Base-by-base conservation (phyloP, 306 rosid species). In the Vigna angularis region DNA sequence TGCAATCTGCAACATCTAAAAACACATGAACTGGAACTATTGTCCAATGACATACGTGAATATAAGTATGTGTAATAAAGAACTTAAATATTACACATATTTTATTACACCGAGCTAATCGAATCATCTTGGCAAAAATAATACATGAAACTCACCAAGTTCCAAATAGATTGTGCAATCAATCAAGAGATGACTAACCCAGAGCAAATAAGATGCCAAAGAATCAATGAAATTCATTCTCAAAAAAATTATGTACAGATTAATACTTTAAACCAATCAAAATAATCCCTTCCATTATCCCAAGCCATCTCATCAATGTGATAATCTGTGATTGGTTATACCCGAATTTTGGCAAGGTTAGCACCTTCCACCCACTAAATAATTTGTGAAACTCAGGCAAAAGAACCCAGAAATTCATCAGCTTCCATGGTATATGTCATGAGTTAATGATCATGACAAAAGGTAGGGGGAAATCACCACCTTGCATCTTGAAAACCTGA, bases 241-340 rank as follows among this genome's bases (percentile, higher is more conserved):
- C 2, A 69, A 56, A 53, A 66, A 53, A 69, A 22, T 7, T 81
- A 66, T 68, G 81, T 75, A 79, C 88, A 75, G 70, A 86, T 70
- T 82, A 63, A 66, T 16, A 40, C 65, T 38, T 74, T 61, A 55
- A 42, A n/a, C 72, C 83, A 44, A 61, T 36, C 80, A 63, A 82
- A 55, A 78, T 64, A 42, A 58, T 66, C 51, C 79, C 79, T n/a
- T 72, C 69, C 76, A 15, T 52, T 47, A 42, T 38, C 44, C 48
- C 13, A 68, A 68, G 24, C 75, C 67, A 83, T 80, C 66, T 72
- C 62, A 65, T 85, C 71, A 72, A 63, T 52, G 78, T 78, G 77
- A 61, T 24, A 24, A 66, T 73, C 6, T 55, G 18, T 65, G 58
- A 61, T 40, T 74, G 65, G 50, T 53, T 26, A 61, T 68, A 48